Conservation (phyloP, 208 protist species). For the Trypanosoma theileri region DNA sequence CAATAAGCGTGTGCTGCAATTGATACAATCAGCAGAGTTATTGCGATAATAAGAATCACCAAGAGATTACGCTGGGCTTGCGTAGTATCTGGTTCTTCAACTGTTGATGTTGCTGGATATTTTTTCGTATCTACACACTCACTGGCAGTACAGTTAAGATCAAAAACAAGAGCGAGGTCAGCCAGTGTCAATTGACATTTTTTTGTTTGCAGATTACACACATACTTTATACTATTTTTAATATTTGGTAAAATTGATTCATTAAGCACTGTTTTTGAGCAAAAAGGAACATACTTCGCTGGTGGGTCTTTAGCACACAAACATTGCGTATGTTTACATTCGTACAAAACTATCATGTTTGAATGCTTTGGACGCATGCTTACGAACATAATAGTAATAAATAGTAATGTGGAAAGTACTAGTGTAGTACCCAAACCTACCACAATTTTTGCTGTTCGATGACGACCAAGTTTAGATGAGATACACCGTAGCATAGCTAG, state of each 20-base stretch:
- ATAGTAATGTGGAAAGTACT: slow-evolving; percentile 39
- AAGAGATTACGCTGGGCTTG: slow-evolving; percentile 12
- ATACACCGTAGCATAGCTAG: slow-evolving; percentile 52
- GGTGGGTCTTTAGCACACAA: slow-evolving; percentile 70
- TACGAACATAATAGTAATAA: slow-evolving; percentile 64
- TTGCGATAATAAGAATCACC: slow-evolving; percentile 1
- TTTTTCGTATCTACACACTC: slow-evolving; percentile 66
- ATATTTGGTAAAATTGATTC: slow-evolving; percentile 57
- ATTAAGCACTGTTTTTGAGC: slow-evolving; percentile 58
- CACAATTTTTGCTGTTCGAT: slow-evolving; percentile 38
- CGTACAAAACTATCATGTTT: slow-evolving; percentile 44
- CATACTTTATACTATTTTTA: slow-evolving; percentile 53
- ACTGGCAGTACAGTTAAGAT: slow-evolving; percentile 60
- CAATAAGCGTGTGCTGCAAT: slow-evolving; percentile 36
- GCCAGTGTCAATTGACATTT: slow-evolving; percentile 53
- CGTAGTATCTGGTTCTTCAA: background rate
- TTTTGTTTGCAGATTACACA: slow-evolving; percentile 36
- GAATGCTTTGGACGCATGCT: slow-evolving; percentile 40
- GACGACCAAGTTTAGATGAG: slow-evolving; percentile 35
- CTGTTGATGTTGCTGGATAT: slow-evolving; percentile 42
- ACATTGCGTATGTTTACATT: slow-evolving; percentile 65
- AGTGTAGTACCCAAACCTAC: slow-evolving; percentile 34
- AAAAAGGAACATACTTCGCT: slow-evolving; percentile 55
- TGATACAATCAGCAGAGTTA: slow-evolving; percentile 32
- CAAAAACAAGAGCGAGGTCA: slow-evolving; percentile 66